Evolutionary conservation across 2,329 filamentous ascomycete species (phyloP).

Genomic region (Thelonectria blattea): DNA sequence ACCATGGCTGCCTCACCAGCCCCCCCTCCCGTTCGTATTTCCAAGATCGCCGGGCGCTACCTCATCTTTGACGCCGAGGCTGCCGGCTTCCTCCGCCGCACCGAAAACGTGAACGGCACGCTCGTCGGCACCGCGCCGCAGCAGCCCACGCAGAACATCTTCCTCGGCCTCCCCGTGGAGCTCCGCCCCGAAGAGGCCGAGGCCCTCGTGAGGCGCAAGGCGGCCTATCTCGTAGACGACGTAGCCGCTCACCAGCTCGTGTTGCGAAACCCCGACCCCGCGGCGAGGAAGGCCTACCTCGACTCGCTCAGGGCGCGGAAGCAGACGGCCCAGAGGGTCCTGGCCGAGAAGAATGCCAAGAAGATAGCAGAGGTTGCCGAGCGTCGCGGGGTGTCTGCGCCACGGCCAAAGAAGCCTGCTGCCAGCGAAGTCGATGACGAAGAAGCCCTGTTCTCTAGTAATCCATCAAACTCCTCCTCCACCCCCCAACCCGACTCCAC

Average conservation of each 20-base stretch:
- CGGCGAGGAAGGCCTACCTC: conserved; percentile 68
- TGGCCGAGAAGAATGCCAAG: conserved; percentile 48
- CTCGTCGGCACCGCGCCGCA: conserved; percentile 89
- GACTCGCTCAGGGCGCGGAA: conserved; percentile 58
- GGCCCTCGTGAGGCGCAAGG: conserved; percentile 76
- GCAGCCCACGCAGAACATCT: conserved; percentile 92
- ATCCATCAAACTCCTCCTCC: conserved; percentile 21
- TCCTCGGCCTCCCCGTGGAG: conserved; percentile 86
- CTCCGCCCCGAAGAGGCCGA: conserved; percentile 89
- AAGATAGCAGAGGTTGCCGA: conserved; percentile 41
- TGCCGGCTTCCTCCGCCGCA: conserved; percentile 77
- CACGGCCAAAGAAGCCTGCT: conserved; percentile 7
- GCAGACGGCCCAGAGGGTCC: conserved; percentile 47
- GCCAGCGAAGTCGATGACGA: conserved; percentile 24
- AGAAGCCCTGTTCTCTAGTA: conserved; percentile 28
- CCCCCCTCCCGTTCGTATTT: conserved; percentile 72
- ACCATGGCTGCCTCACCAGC: conserved; percentile 27
- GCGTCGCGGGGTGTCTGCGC: conserved; percentile 23
- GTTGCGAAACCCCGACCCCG: conserved; percentile 62
- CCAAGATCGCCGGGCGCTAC: conserved; percentile 79
- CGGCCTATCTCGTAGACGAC: conserved; percentile 84
- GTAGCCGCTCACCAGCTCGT: conserved; percentile 69
- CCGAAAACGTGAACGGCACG: conserved; percentile 84
- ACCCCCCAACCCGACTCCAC: conserved; percentile 21
- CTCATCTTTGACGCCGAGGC: conserved; percentile 87